Percentiles rank a stretch among this genome's conserved stretches.
Conservation (phyloP, 75 land plant species). For the Larix kaempferi region DNA sequence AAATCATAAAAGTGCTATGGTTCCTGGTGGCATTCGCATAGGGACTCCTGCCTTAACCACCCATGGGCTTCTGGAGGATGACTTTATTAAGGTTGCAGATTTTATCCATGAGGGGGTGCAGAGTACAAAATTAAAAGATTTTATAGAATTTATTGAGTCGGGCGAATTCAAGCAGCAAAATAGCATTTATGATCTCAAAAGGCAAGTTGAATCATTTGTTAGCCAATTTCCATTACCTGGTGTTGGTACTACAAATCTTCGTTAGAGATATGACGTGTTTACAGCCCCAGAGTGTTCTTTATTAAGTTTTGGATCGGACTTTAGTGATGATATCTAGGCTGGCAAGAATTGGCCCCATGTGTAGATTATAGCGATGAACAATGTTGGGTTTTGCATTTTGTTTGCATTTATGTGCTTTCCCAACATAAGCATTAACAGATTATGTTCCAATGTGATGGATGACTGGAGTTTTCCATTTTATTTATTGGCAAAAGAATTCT, state of each 20-base stretch:
- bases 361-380: background rate
- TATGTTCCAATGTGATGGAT: too few relatives aligned
- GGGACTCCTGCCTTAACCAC: constrained; percentile 94
- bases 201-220: constrained; percentile 65
- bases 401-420: too few relatives aligned
- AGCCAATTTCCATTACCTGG: constrained; percentile 84
- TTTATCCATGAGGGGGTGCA: constrained; percentile 87
- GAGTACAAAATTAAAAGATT: constrained; percentile 81
- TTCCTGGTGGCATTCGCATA: constrained; percentile 90
- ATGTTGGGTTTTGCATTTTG: background rate
- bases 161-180: constrained; percentile 42
- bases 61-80: constrained; percentile 66
- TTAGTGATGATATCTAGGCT: too few relatives aligned
- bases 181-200: constrained; percentile 43
- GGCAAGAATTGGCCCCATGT: background rate
- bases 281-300: too few relatives aligned
- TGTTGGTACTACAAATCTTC: too few relatives aligned
- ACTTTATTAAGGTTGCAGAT: constrained; percentile 68
- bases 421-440: too few relatives aligned
- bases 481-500: too few relatives aligned
- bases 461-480: too few relatives aligned
- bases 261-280: too few relatives aligned
- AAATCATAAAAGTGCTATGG: constrained; percentile 88
- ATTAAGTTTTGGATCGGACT: too few relatives aligned
- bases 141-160: constrained; percentile 57